Base-by-base conservation (phyloP, 345 rosid species). In the Dipteronia sinensis region DNA sequence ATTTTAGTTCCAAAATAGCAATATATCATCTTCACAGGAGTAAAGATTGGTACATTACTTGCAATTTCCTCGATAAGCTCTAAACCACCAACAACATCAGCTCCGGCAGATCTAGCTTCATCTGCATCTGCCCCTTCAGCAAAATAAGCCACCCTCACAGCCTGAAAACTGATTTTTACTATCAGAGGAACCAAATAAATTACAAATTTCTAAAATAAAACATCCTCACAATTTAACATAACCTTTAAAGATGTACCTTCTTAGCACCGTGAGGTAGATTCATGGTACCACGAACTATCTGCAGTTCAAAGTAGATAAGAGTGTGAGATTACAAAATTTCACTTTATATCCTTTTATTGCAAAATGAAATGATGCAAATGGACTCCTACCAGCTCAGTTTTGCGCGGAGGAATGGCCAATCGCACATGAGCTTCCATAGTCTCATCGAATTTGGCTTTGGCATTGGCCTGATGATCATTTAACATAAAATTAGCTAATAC, bases 21-120 rank as follows among this genome's bases (percentile, higher is more conserved):
- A 40, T 56, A 38, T 40, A 67, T 67, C 25, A n/a, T 0, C 25
- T 27, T 12, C 46, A 42, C 46, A 42, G 69, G 6, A 31, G 22
- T 31, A 65, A 65, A 67, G 47, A 74, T 65, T 25, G 62, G 56
- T 58, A 74, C 62, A 80, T 83, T 91, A 96, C 99, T 78, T 73
- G 88, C 81, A 74, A 96, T 92, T 86, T 91, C 87, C 79, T 96
- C 95, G 29, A 96, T 88, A 67, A 96, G 95, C 78, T 92, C 98
- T 72, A 70, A 73, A 80, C 98, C 98, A 61, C 98, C 99, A 67
- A 94, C 97, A 55, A 96, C 77, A 88, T 96, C 94, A 87, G 99
- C 99, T 81, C 99, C 97, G 0, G 98, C 97, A 79, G 93, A 94
- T 85, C 89, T 90, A 64, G 98, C 98, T 81, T 96, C 99, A 78